Evolutionary conservation across 306 rosid species (phyloP).

Genomic region (Biancaea sappan): DNA sequence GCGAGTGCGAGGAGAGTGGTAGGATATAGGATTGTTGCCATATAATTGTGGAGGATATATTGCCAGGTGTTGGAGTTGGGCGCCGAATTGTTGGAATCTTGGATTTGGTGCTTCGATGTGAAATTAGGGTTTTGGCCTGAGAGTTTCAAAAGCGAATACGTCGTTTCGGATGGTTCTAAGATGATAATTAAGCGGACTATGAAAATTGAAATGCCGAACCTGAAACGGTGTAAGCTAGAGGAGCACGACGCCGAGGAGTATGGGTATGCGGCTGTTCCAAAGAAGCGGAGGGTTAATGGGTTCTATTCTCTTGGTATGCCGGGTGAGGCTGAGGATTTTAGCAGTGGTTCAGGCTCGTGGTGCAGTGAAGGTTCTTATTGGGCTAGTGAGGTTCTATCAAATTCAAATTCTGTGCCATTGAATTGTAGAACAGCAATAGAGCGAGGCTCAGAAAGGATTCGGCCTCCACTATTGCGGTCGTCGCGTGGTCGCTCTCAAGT

Average conservation of each 20-base stretch:
- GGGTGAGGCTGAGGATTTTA: constrained; percentile 57
- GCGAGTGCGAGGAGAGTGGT: not conserved
- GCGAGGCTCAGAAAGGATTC: constrained; percentile 23
- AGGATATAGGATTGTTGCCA: not conserved
- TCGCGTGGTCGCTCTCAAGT: constrained; percentile 73
- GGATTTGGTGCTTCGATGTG: constrained; percentile 30
- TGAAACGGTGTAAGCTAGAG: constrained; percentile 79
- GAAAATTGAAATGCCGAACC: constrained; percentile 82
- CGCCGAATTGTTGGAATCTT: constrained; percentile 28
- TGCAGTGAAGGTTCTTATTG: constrained; percentile 56
- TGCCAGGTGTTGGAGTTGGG: constrained; percentile 20
- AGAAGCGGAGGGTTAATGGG: constrained; percentile 59
- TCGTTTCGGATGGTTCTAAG: constrained; percentile 37
- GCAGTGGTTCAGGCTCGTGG: constrained; percentile 67
- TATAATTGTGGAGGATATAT: not conserved
- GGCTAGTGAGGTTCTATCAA: constrained; percentile 61
- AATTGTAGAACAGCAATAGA: constrained; percentile 31
- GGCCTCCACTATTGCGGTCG: constrained; percentile 59
- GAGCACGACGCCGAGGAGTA: constrained; percentile 49
- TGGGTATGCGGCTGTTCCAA: constrained; percentile 44
- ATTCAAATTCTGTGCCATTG: constrained; percentile 44
- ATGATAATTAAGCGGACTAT: constrained; percentile 73
- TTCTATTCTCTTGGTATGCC: constrained; percentile 40
- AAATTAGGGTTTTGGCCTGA: constrained; percentile 61
- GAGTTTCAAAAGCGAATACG: not conserved